Conservation (phyloP, 1,139 yeast genomes). For the Yamadazyma mexicana region DNA sequence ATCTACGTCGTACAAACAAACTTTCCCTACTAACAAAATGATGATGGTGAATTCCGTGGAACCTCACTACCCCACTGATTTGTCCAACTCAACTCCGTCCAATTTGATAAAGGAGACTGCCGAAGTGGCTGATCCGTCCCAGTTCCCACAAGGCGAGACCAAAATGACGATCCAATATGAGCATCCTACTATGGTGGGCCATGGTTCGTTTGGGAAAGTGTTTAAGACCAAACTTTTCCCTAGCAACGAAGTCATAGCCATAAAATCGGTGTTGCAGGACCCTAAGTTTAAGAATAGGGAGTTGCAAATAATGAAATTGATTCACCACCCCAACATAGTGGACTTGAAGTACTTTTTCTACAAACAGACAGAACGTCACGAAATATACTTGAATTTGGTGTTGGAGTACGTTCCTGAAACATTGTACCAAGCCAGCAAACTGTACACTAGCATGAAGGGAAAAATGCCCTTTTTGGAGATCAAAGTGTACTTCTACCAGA, state of each 20-base stretch:
- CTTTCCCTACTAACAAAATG: not conserved
- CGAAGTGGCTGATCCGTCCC: constrained; percentile 34
- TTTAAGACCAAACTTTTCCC: constrained; percentile 82
- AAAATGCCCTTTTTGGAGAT: constrained; percentile 89
- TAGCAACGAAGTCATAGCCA: constrained; percentile 79
- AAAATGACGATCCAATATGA: constrained; percentile 59
- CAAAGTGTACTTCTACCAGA: constrained; percentile 85
- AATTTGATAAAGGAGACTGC: constrained; percentile 8
- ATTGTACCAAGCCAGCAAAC: constrained; percentile 81
- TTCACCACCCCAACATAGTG: constrained; percentile 84
- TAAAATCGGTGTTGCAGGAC: constrained; percentile 92
- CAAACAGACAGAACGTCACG: constrained; percentile 75
- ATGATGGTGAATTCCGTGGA: constrained; percentile 1
- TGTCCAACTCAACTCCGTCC: not conserved
- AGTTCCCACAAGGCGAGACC: constrained; percentile 24
- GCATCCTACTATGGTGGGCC: constrained; percentile 86
- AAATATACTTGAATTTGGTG: constrained; percentile 81
- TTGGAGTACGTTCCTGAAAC: constrained; percentile 95
- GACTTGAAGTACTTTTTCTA: constrained; percentile 87
- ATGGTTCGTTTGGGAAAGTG: constrained; percentile 96
- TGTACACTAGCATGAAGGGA: constrained; percentile 71
- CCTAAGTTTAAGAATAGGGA: constrained; percentile 95
- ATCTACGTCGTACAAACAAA: too few species aligned
- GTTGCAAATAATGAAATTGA: constrained; percentile 89
- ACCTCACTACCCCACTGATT: not conserved